Percentiles rank a stretch among this genome's conserved stretches.
Conservation (phyloP, 2,329 filamentous ascomycete species). For the Pseudogymnoascus sp. region DNA sequence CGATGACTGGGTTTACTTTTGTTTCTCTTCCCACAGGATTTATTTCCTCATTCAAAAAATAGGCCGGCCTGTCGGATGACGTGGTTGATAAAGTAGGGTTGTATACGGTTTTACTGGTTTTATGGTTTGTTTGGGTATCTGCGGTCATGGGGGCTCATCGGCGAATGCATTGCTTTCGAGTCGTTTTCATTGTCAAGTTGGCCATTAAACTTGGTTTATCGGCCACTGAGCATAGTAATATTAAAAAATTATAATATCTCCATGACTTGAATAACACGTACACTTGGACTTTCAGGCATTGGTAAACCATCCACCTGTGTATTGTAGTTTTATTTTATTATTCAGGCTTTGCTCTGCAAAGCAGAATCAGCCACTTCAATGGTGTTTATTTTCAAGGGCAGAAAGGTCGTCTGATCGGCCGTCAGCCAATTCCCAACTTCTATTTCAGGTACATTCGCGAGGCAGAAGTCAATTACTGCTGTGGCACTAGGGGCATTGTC, state of each 20-base stretch:
- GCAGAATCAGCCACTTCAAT: slow-evolving; percentile 30
- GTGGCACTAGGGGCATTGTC: slow-evolving; percentile 48
- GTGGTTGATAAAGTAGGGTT: slow-evolving; percentile 7
- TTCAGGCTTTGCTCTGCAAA: slow-evolving; percentile 12
- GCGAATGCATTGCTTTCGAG: neutral
- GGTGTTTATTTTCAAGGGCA: slow-evolving; percentile 40
- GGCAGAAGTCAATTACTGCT: slow-evolving; percentile 48
- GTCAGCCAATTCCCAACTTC: slow-evolving; percentile 46
- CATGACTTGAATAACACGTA: neutral
- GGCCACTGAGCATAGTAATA: neutral
- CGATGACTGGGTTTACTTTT: slow-evolving; percentile 8
- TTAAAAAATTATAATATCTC: neutral
- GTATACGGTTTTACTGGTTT: neutral
- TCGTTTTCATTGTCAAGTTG: neutral
- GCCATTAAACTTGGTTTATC: neutral
- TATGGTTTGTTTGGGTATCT: slow-evolving; percentile 3
- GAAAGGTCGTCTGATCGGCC: slow-evolving; percentile 35
- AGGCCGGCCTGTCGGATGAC: slow-evolving; percentile 5
- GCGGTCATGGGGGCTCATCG: neutral
- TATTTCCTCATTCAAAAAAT: slow-evolving; percentile 3
- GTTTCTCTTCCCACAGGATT: slow-evolving; percentile 8
- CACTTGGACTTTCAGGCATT: neutral
- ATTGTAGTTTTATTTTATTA: neutral
- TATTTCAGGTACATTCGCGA: slow-evolving; percentile 42
- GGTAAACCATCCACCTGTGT: neutral